Evolutionary conservation across 352 stramenopile genomes (phyloP).

Genomic region (Peronospora belbahrii): DNA sequence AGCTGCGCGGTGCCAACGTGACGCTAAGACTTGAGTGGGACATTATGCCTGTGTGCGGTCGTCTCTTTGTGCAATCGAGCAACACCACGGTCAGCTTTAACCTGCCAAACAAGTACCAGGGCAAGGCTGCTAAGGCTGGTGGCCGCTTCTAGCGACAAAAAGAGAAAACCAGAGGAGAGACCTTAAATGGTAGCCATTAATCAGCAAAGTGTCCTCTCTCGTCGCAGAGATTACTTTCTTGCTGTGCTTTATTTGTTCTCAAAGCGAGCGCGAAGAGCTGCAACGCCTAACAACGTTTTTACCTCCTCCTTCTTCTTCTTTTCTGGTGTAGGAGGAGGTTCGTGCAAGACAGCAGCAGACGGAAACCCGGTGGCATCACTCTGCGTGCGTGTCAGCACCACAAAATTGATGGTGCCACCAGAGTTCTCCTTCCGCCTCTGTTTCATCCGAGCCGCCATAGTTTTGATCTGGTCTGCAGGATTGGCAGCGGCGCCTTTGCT

Average conservation of each 20-base stretch:
- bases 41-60: slow-evolving; percentile 79
- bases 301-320: slow-evolving; percentile 15
- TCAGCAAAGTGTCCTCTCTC: neutral
- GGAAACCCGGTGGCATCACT: slow-evolving; percentile 20
- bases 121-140: slow-evolving; percentile 41
- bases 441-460: slow-evolving; percentile 69
- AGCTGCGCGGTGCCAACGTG: slow-evolving; percentile 71
- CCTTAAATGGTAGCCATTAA: slow-evolving; percentile 14
- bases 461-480: slow-evolving; percentile 54
- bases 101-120: slow-evolving; percentile 60
- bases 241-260: slow-evolving; percentile 39
- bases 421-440: slow-evolving; percentile 39
- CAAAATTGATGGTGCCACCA: slow-evolving; percentile 17
- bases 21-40: slow-evolving; percentile 80
- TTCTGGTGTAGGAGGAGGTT: slow-evolving; percentile 7
- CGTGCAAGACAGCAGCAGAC: slow-evolving; percentile 1
- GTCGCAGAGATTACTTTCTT: neutral
- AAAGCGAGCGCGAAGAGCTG: slow-evolving; percentile 65
- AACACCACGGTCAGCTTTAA: slow-evolving; percentile 43
- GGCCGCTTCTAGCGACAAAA: slow-evolving; percentile 22
- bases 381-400: slow-evolving; percentile 16
- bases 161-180: neutral
- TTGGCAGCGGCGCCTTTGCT: slow-evolving; percentile 10
- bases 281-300: slow-evolving; percentile 42
- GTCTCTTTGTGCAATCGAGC: slow-evolving; percentile 59